Conservation (phyloP, 2,329 filamentous ascomycete species). For the Colletotrichum sidae region DNA sequence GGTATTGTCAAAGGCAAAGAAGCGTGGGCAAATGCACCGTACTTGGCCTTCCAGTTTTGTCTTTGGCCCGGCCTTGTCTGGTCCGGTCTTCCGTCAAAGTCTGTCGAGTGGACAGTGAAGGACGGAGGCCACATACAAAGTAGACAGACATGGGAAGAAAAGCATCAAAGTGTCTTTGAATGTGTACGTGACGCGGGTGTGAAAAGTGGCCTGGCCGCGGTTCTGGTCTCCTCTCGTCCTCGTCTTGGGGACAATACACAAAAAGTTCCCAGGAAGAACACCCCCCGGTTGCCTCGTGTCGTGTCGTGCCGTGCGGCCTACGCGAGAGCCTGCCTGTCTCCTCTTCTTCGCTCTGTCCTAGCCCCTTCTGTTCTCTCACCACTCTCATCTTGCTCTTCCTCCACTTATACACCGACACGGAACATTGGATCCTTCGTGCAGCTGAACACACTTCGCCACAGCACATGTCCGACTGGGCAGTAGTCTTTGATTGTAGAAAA, state of each 20-base stretch:
- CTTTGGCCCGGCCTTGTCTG: conserved; percentile 10
- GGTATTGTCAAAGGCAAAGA: conserved; percentile 1
- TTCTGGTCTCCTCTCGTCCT: conserved; percentile 18
- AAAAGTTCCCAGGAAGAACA: conserved; percentile 16
- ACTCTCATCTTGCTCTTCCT: conserved; percentile 15
- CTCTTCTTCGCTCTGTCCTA: conserved; percentile 1
- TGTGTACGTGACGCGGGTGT: conserved; percentile 1
- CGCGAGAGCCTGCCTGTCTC: conserved; percentile 3
- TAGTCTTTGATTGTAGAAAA: not conserved
- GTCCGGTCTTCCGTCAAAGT: conserved; percentile 12
- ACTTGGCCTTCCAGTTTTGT: no score
- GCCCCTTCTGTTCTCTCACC: not conserved
- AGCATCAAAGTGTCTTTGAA: not conserved
- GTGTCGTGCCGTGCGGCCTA: not conserved
- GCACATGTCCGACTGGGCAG: conserved; percentile 7
- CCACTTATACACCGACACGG: conserved; percentile 10
- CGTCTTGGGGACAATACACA: not conserved
- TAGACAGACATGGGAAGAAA: not conserved
- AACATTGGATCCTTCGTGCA: conserved; percentile 19
- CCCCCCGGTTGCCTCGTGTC: conserved; percentile 22
- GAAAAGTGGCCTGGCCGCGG: conserved; percentile 17
- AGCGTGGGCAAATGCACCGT: conserved; percentile 2
- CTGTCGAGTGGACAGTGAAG: not conserved
- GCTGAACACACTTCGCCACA: conserved; percentile 8
- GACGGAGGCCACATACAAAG: no score